A percentile compares a stretch with the other conserved stretches of the same genome.
These are phyloP conservation scores for Colletotrichum sp. DNA, from an alignment of 2,329 filamentous ascomycete genomes.

Conservation along the genomic window DNA sequence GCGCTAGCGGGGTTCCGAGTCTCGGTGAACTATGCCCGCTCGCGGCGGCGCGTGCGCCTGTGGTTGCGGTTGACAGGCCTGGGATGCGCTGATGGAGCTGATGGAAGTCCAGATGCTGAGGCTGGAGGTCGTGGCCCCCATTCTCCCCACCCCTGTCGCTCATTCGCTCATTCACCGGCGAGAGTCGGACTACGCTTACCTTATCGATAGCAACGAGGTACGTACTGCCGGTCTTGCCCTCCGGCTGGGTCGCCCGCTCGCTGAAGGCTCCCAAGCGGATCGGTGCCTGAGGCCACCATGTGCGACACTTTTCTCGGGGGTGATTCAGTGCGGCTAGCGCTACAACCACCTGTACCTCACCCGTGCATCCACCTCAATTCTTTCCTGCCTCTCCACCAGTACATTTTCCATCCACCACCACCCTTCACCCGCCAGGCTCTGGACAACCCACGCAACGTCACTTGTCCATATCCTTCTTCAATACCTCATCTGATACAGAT, in stretches of 20 bases:
- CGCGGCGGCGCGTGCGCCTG: neutral
- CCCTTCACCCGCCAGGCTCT: conserved; percentile 17
- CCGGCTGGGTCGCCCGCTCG: neutral
- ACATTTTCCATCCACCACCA: conserved; percentile 26
- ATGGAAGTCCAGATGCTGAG: neutral
- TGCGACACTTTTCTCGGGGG: conserved; percentile 7
- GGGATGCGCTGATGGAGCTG: too few relatives aligned
- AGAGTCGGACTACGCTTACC: neutral
- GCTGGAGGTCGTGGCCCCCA: neutral
- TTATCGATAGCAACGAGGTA: neutral
- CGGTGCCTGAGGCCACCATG: conserved; percentile 8
- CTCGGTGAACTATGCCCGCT: conserved; percentile 9
- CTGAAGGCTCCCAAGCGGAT: neutral
- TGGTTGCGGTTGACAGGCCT: neutral
- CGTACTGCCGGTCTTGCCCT: neutral
- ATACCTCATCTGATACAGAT: conserved; percentile 5
- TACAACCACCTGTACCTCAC: conserved; percentile 22
- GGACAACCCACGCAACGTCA: conserved; percentile 19
- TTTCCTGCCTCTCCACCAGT: conserved; percentile 41
- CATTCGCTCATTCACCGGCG: neutral
- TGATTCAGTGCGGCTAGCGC: conserved; percentile 22
- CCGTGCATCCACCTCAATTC: conserved; percentile 37
- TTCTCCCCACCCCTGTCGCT: neutral
- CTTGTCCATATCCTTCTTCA: conserved; percentile 5
- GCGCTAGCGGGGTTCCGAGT: conserved; percentile 15